phyloP scores from a whole-genome alignment of 257 asterid genomes.

The Fraxinus excelsior region DNA sequence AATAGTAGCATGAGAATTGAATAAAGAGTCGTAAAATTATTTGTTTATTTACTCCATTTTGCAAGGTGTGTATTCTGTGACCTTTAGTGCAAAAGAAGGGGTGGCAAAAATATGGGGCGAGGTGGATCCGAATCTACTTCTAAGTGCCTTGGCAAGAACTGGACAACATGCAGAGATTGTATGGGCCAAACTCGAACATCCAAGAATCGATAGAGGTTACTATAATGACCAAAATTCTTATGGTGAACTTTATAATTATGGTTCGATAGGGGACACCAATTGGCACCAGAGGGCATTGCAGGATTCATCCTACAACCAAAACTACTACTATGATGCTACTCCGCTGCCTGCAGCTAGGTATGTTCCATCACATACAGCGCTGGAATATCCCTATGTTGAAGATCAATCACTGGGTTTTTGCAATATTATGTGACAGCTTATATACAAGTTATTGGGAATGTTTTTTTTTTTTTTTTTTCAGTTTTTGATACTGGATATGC shows the following conservation, averaged over 20 bases:
- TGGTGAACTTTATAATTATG: not conserved
- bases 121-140: conserved; percentile 45
- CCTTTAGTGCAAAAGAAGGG: conserved; percentile 30
- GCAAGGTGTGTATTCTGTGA: conserved; percentile 43
- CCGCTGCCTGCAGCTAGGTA: not conserved
- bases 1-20: not conserved
- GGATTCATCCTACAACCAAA: not conserved
- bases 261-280: not conserved
- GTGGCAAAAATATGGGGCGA: conserved; percentile 36
- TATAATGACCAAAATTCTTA: conserved; percentile 2
- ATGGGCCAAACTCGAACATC: conserved; percentile 45
- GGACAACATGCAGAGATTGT: conserved; percentile 43
- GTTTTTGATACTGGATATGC: not conserved
- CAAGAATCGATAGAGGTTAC: conserved; percentile 11
- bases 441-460: not conserved
- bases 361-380: not conserved
- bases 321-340: conserved; percentile 16
- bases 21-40: too few relatives aligned
- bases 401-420: conserved; percentile 8
- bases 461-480: not conserved
- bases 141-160: conserved; percentile 40
- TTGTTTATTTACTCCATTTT: not conserved
- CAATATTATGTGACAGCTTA: conserved; percentile 5
- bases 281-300: conserved; percentile 19
- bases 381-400: not conserved